These are phyloP conservation scores for Furcasterigmium sp. DNA, from an alignment of 2,329 filamentous ascomycete species.

Conservation along the genomic window DNA sequence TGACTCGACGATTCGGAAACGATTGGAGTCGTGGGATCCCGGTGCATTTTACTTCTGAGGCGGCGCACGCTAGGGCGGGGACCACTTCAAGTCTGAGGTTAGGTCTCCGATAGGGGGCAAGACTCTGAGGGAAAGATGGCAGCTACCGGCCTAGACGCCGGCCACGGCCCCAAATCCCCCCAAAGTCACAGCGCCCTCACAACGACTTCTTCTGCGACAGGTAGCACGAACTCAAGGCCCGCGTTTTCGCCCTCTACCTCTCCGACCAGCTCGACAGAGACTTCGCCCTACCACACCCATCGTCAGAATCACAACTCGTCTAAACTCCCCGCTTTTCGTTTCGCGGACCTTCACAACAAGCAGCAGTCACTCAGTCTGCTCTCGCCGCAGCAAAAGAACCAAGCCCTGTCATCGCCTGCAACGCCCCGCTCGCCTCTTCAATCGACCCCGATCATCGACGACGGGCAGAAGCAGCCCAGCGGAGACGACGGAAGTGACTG, in stretches of 20 bases:
- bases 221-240: slow-evolving; percentile 8
- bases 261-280: slow-evolving; percentile 5
- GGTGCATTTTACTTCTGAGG: background rate
- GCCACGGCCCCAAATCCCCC: background rate
- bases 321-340: slow-evolving; percentile 50
- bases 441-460: background rate
- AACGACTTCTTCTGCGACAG: background rate
- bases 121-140: too few relatives aligned
- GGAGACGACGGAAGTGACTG: too few relatives aligned
- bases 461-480: slow-evolving; percentile 1
- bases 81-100: too few relatives aligned
- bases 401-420: background rate
- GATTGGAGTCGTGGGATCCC: background rate
- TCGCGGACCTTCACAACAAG: slow-evolving; percentile 38
- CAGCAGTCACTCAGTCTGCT: slow-evolving; percentile 26
- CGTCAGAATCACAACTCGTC: slow-evolving; percentile 50
- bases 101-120: too few relatives aligned
- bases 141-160: background rate
- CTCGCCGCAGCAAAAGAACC: slow-evolving; percentile 5
- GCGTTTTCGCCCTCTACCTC: slow-evolving; percentile 9
- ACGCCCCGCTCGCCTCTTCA: slow-evolving; percentile 1
- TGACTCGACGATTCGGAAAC: background rate
- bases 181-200: background rate
- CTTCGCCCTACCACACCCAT: slow-evolving; percentile 32
- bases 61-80: too few relatives aligned